These are phyloP conservation scores for Ascochyta koolunga DNA, from an alignment of 2,329 filamentous ascomycete species.

Conservation along the genomic window DNA sequence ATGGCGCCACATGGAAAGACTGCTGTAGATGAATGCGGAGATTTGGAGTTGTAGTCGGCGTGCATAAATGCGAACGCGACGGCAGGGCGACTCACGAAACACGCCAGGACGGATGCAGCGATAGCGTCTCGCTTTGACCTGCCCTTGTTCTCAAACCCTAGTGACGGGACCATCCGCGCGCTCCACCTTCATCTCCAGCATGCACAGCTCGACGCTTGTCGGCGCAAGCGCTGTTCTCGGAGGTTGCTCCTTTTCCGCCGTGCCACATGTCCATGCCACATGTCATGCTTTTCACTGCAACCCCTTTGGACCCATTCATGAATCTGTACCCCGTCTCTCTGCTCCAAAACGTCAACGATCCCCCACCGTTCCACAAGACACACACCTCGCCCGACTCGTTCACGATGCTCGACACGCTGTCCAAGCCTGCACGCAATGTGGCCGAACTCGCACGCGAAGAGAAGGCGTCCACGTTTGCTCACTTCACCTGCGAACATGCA, in stretches of 20 bases:
- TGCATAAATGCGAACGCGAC: neutral
- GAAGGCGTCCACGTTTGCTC: slow-evolving; percentile 52
- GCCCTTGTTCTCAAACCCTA: neutral
- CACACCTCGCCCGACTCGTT: slow-evolving; percentile 13
- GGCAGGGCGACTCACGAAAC: slow-evolving; percentile 2
- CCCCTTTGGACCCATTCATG: neutral
- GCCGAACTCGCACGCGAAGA: slow-evolving; percentile 51
- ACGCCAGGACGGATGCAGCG: neutral
- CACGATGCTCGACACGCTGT: slow-evolving; percentile 28
- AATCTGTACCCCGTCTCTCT: slow-evolving; percentile 14
- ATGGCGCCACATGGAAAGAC: too few species aligned
- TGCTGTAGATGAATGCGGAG: too few species aligned
- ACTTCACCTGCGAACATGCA: slow-evolving; percentile 69
- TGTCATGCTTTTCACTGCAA: neutral
- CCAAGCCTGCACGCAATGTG: slow-evolving; percentile 46
- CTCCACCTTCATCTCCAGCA: slow-evolving; percentile 15
- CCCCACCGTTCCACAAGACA: neutral
- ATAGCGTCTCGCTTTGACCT: slow-evolving; percentile 2
- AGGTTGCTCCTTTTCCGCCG: slow-evolving; percentile 6
- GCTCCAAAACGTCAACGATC: slow-evolving; percentile 1
- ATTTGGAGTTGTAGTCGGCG: too few species aligned
- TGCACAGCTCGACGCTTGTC: slow-evolving; percentile 9
- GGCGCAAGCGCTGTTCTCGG: slow-evolving; percentile 2
- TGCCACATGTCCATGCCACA: slow-evolving; percentile 8
- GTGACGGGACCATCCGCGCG: slow-evolving; percentile 7